Base-by-base conservation (phyloP, 805 yeast genomes). In the Yarrowia sp. region DNA sequence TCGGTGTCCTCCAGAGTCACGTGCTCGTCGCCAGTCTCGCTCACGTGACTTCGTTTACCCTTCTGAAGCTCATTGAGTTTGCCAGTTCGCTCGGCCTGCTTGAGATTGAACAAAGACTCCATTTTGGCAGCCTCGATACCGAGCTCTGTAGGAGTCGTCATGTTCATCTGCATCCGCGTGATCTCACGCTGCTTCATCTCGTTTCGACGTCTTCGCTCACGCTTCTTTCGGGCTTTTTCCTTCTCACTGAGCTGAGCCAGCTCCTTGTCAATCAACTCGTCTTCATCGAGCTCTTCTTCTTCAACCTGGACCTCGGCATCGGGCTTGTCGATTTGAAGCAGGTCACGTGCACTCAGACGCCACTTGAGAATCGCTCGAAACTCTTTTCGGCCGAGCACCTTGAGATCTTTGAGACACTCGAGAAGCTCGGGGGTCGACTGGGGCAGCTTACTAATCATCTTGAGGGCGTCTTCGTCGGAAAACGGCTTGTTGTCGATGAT, bases 351-450 rank as follows among this genome's bases (percentile, higher is more conserved):
- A 66, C 88, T 87, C 72, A 88, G 86, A 80, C 99, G 87, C 91
- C 98, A 95, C 77, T 86, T 90, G 69, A 95, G 81, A 66, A 95
- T 84, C 76, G 82, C 79, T 74, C 94, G 88, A 81, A 95, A 95
- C 78, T 95, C 99, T 74, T 92, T 94, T 77, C 87, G 92, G 72
- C 99, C 99, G 67, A 95, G 83, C 7, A 94, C 98, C 77, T 91
- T 92, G 76, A 95, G 84, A 84, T 95, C 99, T 75, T 89, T 90
- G 73, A 94, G 82, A 77, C 97, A 92, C 72, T 88, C 92, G 55
- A 87, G 76, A 63, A 95, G 83, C 76, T 94, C 98, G 0, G 83
- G 81, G 0, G 92, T 90, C 9, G 96, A 91, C 72, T 87, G 87
- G 68, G 87, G 90, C 79, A 93, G 80, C 76, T 87, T 90, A 69